phyloP scores from a whole-genome alignment of 129 eudicot species.

The Calendula officinalis region DNA sequence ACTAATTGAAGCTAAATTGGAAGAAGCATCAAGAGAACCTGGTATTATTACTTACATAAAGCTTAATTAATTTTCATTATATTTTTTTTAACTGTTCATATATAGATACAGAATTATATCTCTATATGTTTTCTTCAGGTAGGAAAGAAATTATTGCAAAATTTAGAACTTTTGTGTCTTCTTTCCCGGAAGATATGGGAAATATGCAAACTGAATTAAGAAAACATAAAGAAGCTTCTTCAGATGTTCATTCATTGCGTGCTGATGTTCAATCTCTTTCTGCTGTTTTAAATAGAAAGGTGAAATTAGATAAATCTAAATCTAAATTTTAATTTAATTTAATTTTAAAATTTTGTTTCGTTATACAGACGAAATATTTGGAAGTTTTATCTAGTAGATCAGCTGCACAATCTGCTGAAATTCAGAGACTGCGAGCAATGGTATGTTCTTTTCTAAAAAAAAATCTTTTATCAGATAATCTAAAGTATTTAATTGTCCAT shows the following conservation, averaged over 20 bases:
- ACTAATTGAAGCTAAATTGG: conserved; percentile 57
- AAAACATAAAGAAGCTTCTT: conserved; percentile 78
- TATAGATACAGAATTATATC: conserved; percentile 10
- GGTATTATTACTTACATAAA: conserved; percentile 47
- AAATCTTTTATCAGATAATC: no score
- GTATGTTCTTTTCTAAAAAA: conserved; percentile 42
- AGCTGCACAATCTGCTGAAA: conserved; percentile 59
- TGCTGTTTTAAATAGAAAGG: conserved; percentile 59
- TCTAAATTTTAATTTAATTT: no score
- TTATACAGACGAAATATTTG: conserved; percentile 59
- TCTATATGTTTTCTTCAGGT: conserved; percentile 46
- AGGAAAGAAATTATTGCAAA: conserved; percentile 87
- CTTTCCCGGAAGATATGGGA: conserved; percentile 80
- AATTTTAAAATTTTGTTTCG: no score
- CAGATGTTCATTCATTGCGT: conserved; percentile 68
- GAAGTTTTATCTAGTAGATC: conserved; percentile 71
- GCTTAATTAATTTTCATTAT: conserved; percentile 9
- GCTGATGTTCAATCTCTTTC: conserved; percentile 84
- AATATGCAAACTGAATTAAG: conserved; percentile 78
- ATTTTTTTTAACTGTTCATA: background rate
- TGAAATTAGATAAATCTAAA: no score
- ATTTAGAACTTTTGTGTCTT: conserved; percentile 74
- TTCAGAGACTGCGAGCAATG: conserved; percentile 52
- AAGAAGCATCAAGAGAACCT: conserved; percentile 80
- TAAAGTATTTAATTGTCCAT: no score